Evolutionary conservation across 345 rosid species (phyloP), one percentile per base, ranked within the genome.

Genomic region (Isatis tinctoria): DNA sequence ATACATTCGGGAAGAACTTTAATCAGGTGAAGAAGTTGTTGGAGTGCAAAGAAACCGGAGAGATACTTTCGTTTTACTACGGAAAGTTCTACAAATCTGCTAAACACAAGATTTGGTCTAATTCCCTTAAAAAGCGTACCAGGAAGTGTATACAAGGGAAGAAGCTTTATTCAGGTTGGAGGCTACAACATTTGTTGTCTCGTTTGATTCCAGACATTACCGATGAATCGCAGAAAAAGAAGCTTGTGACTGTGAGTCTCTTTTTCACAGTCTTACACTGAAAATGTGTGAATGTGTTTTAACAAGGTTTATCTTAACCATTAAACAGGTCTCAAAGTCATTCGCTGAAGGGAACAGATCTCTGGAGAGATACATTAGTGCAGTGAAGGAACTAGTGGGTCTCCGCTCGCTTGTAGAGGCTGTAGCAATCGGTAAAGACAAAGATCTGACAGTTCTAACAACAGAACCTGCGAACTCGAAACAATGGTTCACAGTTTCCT

Each of bases 101-200:
- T 22, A 73, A 52, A 36, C 73, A 87, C 74, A 72, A 17, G 13
- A 78, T 79, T 52, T 87, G 96, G 93, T 83, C 83, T 58, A 69
- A 44, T 60, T 68, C 80, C 54, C 78, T 73, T 17, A 88, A 84
- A 73, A 71, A 76, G 36, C 79, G 78, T 45, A 82, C 74, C 17
- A 77, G 74, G 62, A 88, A 76, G 65, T 79, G 83, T 11, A 58
- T 80, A 45, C 76, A 65, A 51, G 91, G 89, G 28, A 78, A 75
- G 54, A 90, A 81, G 72, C 79, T 87, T 18, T 87, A 87, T 79
- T 73, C 87, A 24, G 85, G 85, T 36, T 87, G 91, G 91, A 88
- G 90, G 74, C 85, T 79, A 54, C 83, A 88, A 20, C 83, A 75
- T 73, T 75, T 90, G 47, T 43, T 85, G 18, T 80, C 93, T 41